Base-by-base conservation (phyloP, 306 rosid species). In the Erythrophleum fordii region DNA sequence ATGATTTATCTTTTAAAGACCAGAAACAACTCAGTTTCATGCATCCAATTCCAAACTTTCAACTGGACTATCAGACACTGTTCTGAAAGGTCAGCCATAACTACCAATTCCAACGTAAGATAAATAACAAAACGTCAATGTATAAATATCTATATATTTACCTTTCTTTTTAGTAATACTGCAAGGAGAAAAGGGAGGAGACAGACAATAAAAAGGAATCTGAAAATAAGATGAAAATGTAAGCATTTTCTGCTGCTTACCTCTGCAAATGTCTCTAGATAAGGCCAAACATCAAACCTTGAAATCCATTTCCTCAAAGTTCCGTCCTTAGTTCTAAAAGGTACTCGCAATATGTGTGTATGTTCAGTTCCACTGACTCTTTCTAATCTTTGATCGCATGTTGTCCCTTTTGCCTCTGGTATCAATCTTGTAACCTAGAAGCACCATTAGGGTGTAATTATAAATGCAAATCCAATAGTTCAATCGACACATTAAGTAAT, bases 231-330 rank as follows among this genome's bases (percentile, higher is more conserved):
- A n/a, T n/a, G n/a, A n/a, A n/a, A n/a, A n/a, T n/a, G n/a, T n/a
- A 65, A 41, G 64, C 34, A 67, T 58, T 51, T 56, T 5, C 37
- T 60, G 34, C 22, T 37, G 49, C 14, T 69, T 79, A 90, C 95
- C 91, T 89, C 90, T 18, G 93, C 91, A 90, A 88, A 92, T 75
- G 91, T 83, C 92, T 90, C 93, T 42, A 91, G 88, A 80, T 87
- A 91, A 55, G 96, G 96, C 96, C 93, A 91, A 60, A 90, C 88
- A 39, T 92, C 97, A 89, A 92, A 92, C 84, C 91, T 90, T 78
- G 95, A 89, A 71, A 92, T 90, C 95, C 97, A 92, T 86, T 92
- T 87, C 72, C 88, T 87, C 18, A 92, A 77, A 78, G 87, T 80
- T 73, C 95, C 95, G 17, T 89, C 80, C 46, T 90, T 82, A 9